Conservation (phyloP, 495 filamentous ascomycete species). For the Neurospora africana region DNA sequence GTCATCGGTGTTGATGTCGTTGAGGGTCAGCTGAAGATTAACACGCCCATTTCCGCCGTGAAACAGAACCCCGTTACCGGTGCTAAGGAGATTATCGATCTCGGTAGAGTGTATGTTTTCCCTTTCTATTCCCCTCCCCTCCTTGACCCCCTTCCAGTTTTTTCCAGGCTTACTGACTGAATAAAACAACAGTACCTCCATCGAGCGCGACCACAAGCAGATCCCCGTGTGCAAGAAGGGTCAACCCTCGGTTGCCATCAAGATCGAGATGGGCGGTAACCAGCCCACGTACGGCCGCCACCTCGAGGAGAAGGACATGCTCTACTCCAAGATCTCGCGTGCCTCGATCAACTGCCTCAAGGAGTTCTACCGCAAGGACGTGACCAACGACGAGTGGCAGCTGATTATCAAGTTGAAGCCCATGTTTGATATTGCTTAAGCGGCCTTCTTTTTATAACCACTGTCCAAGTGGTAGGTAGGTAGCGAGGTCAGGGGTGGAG, state of each 20-base stretch:
- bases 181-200: conserved; percentile 62
- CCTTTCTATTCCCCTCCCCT: too few species aligned
- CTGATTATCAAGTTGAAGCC: conserved; percentile 88
- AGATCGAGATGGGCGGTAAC: conserved; percentile 88
- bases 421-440: conserved; percentile 66
- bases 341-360: conserved; percentile 89
- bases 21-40: conserved; percentile 74
- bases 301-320: conserved; percentile 80
- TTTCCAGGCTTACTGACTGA: too few species aligned
- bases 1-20: conserved; percentile 91
- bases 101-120: conserved; percentile 88
- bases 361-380: conserved; percentile 86
- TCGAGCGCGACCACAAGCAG: conserved; percentile 96
- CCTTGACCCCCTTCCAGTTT: too few species aligned
- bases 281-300: conserved; percentile 94
- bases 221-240: conserved; percentile 87
- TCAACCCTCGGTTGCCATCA: conserved; percentile 91
- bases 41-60: conserved; percentile 80
- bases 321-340: conserved; percentile 82
- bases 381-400: conserved; percentile 87
- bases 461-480: not conserved
- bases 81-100: conserved; percentile 65
- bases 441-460: not conserved
- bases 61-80: conserved; percentile 69
- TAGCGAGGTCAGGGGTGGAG: not conserved